Conservation (phyloP, 257 asterid genomes). For the Cinchona pubescens region DNA sequence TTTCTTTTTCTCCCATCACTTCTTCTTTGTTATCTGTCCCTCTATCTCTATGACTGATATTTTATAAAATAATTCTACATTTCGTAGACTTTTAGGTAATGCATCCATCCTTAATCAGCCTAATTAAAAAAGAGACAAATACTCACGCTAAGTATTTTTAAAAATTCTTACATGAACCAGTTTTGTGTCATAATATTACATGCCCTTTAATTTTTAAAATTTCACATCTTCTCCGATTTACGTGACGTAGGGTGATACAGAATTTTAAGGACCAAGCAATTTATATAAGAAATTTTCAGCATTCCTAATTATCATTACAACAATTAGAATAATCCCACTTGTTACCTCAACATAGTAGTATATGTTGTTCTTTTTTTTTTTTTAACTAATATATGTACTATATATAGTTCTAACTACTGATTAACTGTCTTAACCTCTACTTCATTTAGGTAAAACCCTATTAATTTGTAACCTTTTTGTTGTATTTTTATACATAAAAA, state of each 20-base stretch:
- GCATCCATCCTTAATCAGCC: background rate
- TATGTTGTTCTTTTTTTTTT: too few relatives aligned
- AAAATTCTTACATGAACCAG: too few relatives aligned
- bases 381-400: too few relatives aligned
- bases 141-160: background rate
- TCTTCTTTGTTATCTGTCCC: slow-evolving; percentile 5
- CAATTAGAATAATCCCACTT: slow-evolving; percentile 10
- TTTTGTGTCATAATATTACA: too few relatives aligned
- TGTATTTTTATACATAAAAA: background rate
- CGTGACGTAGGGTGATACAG: too few relatives aligned
- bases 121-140: slow-evolving; percentile 5
- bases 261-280: too few relatives aligned
- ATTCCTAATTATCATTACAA: background rate
- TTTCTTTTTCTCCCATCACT: slow-evolving; percentile 20
- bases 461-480: background rate
- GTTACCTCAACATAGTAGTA: background rate
- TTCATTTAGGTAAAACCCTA: background rate
- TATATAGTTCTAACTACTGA: slow-evolving; percentile 9
- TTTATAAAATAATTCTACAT: background rate
- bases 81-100: background rate
- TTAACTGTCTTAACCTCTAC: slow-evolving; percentile 16
- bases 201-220: too few relatives aligned
- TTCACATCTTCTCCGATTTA: too few relatives aligned
- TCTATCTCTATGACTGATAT: background rate
- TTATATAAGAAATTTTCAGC: too few relatives aligned